Percentiles rank a stretch among this genome's conserved stretches.
phyloP scores from a whole-genome alignment of 2,329 filamentous ascomycete species.

The Thyridium curvatum region DNA sequence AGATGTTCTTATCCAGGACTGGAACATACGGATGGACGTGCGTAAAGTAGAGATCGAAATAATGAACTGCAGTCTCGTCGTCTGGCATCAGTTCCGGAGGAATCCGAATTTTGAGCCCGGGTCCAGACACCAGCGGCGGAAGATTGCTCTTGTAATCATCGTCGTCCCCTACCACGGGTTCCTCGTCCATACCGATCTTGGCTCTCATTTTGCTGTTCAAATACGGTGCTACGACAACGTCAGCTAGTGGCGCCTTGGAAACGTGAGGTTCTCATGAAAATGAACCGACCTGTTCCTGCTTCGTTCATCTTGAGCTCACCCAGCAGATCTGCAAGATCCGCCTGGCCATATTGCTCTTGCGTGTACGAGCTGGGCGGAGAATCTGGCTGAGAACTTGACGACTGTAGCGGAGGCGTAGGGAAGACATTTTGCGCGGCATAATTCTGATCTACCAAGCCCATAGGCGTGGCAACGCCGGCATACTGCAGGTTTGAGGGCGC shows the following conservation, averaged over 20 bases:
- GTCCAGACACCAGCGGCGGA: constrained; percentile 60
- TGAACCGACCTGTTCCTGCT: constrained; percentile 71
- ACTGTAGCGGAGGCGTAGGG: constrained; percentile 45
- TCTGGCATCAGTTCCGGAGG: constrained; percentile 90
- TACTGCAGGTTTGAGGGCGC: constrained; percentile 47
- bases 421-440: constrained; percentile 46
- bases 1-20: constrained; percentile 72
- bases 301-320: constrained; percentile 85
- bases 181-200: constrained; percentile 42
- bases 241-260: constrained; percentile 2
- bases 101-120: constrained; percentile 77
- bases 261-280: background rate
- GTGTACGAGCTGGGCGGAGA: constrained; percentile 47
- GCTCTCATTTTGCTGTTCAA: constrained; percentile 55
- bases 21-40: constrained; percentile 92
- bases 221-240: constrained; percentile 62
- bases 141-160: constrained; percentile 69
- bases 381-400: constrained; percentile 26
- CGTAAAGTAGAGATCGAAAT: constrained; percentile 85
- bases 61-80: constrained; percentile 73
- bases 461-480: constrained; percentile 40
- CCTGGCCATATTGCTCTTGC: constrained; percentile 59
- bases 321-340: constrained; percentile 72
- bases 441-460: constrained; percentile 43
- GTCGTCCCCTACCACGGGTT: constrained; percentile 60